These are phyloP conservation scores for Leccinum solheimii DNA, from an alignment of 1,284 basidiomycete genomes.

Conservation along the genomic window DNA sequence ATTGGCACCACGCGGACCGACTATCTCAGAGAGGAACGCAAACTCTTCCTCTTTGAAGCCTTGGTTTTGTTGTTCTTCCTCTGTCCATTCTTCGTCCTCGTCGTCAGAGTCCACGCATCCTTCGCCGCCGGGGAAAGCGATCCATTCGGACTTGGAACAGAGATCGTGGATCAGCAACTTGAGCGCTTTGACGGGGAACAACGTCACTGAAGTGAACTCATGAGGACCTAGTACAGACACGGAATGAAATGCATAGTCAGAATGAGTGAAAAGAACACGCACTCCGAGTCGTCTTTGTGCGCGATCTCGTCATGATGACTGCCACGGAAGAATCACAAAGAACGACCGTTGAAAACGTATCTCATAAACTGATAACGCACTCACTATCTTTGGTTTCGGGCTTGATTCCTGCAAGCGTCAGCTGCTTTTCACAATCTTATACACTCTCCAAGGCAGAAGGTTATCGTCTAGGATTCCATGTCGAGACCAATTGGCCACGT, in stretches of 20 bases:
- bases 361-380: constrained; percentile 29
- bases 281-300: constrained; percentile 72
- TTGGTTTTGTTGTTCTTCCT: constrained; percentile 65
- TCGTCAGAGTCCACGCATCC: constrained; percentile 74
- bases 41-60: constrained; percentile 64
- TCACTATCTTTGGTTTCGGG: constrained; percentile 78
- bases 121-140: constrained; percentile 57
- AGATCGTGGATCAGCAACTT: constrained; percentile 88
- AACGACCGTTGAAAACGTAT: constrained; percentile 18
- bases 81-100: constrained; percentile 87
- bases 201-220: constrained; percentile 82
- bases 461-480: no score
- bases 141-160: constrained; percentile 68
- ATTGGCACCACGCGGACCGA: constrained; percentile 64
- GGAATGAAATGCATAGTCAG: constrained; percentile 9
- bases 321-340: constrained; percentile 21
- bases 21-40: constrained; percentile 66
- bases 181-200: constrained; percentile 91
- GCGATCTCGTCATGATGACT: constrained; percentile 96
- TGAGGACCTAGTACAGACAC: constrained; percentile 63
- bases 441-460: no score
- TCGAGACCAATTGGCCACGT: no score
- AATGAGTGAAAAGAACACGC: constrained; percentile 34
- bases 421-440: no score
- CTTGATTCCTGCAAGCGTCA: constrained; percentile 41